These are phyloP conservation scores for Leptographium radiaticola DNA, from an alignment of 2,329 filamentous ascomycete species.

Conservation along the genomic window DNA sequence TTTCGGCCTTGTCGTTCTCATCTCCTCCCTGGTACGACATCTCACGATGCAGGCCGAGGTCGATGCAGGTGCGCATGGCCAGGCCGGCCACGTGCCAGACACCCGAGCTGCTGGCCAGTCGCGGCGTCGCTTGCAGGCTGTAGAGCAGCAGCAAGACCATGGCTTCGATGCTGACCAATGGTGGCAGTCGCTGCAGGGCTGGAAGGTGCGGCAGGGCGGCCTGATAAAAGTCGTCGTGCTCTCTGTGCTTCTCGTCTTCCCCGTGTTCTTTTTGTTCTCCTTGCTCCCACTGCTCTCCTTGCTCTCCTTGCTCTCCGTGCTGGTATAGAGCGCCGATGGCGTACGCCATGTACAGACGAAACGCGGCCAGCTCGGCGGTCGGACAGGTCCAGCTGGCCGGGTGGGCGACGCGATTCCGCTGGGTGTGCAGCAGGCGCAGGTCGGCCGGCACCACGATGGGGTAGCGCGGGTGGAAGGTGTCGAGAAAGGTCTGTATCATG, in stretches of 20 bases:
- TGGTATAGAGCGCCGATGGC: slow-evolving; percentile 33
- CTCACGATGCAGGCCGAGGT: slow-evolving; percentile 31
- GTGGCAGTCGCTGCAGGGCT: slow-evolving; percentile 31
- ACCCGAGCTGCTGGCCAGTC: slow-evolving; percentile 28
- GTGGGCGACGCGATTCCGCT: slow-evolving; percentile 19
- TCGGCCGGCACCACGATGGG: slow-evolving; percentile 33
- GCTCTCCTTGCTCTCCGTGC: background rate
- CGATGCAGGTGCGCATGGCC: slow-evolving; percentile 38
- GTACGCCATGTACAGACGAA: slow-evolving; percentile 38
- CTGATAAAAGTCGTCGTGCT: slow-evolving; percentile 30
- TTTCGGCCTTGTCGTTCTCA: background rate
- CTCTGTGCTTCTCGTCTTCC: too few species aligned
- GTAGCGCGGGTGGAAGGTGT: slow-evolving; percentile 27
- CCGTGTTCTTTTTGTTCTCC: too few species aligned
- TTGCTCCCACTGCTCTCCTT: too few species aligned
- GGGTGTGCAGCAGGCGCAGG: slow-evolving; percentile 28
- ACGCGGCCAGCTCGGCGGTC: slow-evolving; percentile 25
- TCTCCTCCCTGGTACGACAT: background rate
- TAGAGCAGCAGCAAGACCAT: slow-evolving; percentile 37
- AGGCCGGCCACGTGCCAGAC: slow-evolving; percentile 42
- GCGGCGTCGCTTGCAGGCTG: slow-evolving; percentile 27
- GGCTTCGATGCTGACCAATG: slow-evolving; percentile 36
- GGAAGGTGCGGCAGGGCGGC: slow-evolving; percentile 34
- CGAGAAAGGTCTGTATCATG: slow-evolving; percentile 13
- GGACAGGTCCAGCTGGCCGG: background rate